Evolutionary conservation across 1,284 basidiomycete genomes (phyloP).

Genomic region (Sporisorium reilianum): DNA sequence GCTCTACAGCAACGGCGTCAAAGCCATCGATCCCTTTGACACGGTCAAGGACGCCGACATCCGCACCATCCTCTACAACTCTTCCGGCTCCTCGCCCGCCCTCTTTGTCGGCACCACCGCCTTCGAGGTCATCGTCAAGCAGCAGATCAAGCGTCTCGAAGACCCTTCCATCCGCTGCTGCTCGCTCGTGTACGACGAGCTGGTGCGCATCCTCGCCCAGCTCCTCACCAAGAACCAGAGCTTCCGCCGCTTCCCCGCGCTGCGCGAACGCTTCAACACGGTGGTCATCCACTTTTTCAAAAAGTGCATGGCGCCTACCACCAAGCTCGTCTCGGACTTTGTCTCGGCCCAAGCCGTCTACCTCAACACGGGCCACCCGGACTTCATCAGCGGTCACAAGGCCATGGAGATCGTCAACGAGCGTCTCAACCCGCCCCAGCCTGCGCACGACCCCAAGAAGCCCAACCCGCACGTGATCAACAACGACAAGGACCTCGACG

Average conservation of each 20-base stretch:
- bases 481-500: constrained; percentile 92
- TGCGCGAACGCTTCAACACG: constrained; percentile 94
- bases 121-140: constrained; percentile 96
- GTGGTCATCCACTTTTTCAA: constrained; percentile 94
- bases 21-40: constrained; percentile 88
- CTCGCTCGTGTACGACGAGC: constrained; percentile 97
- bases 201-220: constrained; percentile 99
- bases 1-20: constrained; percentile 91
- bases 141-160: constrained; percentile 97
- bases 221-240: constrained; percentile 91
- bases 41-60: constrained; percentile 95
- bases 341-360: constrained; percentile 98
- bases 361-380: constrained; percentile 97
- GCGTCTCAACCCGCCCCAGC: constrained; percentile 76
- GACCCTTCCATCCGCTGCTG: constrained; percentile 93
- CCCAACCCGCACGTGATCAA: constrained; percentile 76
- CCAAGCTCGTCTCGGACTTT: constrained; percentile 92
- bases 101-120: constrained; percentile 97
- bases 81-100: constrained; percentile 94
- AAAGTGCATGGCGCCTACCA: constrained; percentile 94
- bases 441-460: constrained; percentile 50
- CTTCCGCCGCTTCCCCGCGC: constrained; percentile 90
- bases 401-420: constrained; percentile 89
- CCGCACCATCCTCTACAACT: constrained; percentile 96
- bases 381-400: constrained; percentile 92